A percentile compares a stretch with the other conserved stretches of the same genome.
Conservation (phyloP, 2,329 filamentous ascomycete genomes). For the Colletotrichum orbiculare region DNA sequence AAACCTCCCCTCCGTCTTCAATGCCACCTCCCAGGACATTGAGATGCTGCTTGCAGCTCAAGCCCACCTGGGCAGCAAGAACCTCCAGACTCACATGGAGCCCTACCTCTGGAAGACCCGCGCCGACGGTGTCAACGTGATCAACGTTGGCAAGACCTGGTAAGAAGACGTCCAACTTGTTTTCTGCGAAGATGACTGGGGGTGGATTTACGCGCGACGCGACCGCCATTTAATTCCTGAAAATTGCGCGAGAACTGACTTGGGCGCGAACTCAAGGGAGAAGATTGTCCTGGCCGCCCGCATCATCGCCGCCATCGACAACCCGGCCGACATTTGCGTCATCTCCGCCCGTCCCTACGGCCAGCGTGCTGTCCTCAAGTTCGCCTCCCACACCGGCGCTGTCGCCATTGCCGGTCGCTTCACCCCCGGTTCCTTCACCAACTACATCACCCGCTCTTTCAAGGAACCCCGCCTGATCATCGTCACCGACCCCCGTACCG, state of each 20-base stretch:
- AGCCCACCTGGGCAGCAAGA: constrained; percentile 97
- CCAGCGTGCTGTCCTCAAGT: constrained; percentile 99
- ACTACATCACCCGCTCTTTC: constrained; percentile 99
- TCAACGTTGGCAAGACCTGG: constrained; percentile 99
- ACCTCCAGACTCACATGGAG: constrained; percentile 99
- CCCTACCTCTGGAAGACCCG: constrained; percentile 99
- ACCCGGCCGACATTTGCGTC: constrained; percentile 98
- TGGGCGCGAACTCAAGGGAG: constrained; percentile 73
- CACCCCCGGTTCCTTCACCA: constrained; percentile 99
- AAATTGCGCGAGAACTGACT: constrained; percentile 23
- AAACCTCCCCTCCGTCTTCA: constrained; percentile 95
- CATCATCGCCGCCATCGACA: constrained; percentile 99
- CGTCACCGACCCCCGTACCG: constrained; percentile 99
- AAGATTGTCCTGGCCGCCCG: constrained; percentile 99
- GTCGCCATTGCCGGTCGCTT: constrained; percentile 99
- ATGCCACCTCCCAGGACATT: constrained; percentile 97
- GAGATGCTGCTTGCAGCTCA: constrained; percentile 99
- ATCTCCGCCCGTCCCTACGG: constrained; percentile 99
- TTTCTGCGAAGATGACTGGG: background rate
- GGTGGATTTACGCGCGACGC: background rate
- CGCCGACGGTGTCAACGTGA: constrained; percentile 96
- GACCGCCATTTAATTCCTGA: too few relatives aligned
- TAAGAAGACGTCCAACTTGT: constrained; percentile 61
- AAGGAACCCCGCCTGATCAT: constrained; percentile 99
- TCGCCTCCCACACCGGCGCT: constrained; percentile 97